A percentile compares a stretch with the other conserved stretches of the same genome.
These are phyloP conservation scores for Flammula alnicola DNA, from an alignment of 1,284 basidiomycete genomes.

Conservation along the genomic window DNA sequence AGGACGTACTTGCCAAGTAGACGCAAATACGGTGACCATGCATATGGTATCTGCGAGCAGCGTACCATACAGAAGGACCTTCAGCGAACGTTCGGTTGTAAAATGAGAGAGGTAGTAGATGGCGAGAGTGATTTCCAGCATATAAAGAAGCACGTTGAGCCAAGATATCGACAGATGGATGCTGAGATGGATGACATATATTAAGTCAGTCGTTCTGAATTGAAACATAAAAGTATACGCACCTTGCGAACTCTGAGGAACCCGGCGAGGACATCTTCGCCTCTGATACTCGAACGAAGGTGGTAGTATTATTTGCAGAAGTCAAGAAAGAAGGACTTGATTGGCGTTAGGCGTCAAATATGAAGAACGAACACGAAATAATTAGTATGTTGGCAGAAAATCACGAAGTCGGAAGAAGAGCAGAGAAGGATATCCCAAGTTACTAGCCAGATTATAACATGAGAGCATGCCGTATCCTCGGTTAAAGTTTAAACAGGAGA, in stretches of 20 bases:
- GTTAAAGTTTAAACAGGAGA: not conserved
- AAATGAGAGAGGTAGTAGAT: slow-evolving; percentile 25
- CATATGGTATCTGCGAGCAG: slow-evolving; percentile 24
- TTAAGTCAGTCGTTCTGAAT: too few species aligned
- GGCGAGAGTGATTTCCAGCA: slow-evolving; percentile 25
- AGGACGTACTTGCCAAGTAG: slow-evolving; percentile 24
- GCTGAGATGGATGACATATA: slow-evolving; percentile 3
- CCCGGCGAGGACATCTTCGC: slow-evolving; percentile 1
- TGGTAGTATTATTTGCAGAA: too few species aligned
- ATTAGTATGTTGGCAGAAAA: too few species aligned
- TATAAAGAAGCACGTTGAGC: slow-evolving; percentile 25
- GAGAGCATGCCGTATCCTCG: slow-evolving; percentile 9
- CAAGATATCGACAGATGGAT: slow-evolving; percentile 26
- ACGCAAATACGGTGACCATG: slow-evolving; percentile 23
- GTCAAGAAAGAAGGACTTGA: too few species aligned
- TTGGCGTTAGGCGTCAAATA: too few species aligned
- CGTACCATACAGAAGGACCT: slow-evolving; percentile 18
- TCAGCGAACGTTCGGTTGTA: slow-evolving; percentile 19
- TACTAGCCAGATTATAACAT: slow-evolving; percentile 15
- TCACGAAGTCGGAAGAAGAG: slow-evolving; percentile 1
- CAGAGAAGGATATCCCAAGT: slow-evolving; percentile 10
- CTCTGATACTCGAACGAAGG: too few species aligned
- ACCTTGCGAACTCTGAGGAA: slow-evolving; percentile 17
- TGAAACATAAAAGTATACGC: not conserved
- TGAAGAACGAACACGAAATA: slow-evolving; percentile 1